A percentile compares a stretch with the other conserved stretches of the same genome.
Evolutionary conservation across 805 yeast genomes (phyloP).

Genomic region (Ogataea nitratoaversa): DNA sequence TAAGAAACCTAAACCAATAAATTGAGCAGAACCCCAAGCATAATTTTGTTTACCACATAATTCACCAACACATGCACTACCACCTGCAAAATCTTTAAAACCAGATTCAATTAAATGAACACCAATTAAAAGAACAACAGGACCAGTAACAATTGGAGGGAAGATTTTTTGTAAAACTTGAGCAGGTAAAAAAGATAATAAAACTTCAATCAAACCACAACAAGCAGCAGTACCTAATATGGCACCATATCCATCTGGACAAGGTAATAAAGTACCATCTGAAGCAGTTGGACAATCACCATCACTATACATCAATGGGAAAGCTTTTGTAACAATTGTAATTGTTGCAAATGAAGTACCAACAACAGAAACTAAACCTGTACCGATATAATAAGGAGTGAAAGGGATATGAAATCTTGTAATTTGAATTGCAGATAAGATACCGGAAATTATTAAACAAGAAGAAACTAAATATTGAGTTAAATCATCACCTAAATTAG

Average conservation of each 20-base stretch:
- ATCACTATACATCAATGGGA: constrained; percentile 73
- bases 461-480: constrained; percentile 69
- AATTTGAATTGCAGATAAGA: constrained; percentile 71
- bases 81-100: constrained; percentile 84
- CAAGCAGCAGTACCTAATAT: constrained; percentile 74
- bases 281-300: constrained; percentile 63
- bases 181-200: constrained; percentile 76
- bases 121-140: constrained; percentile 85
- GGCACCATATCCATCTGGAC: constrained; percentile 91
- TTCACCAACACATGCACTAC: constrained; percentile 51
- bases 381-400: constrained; percentile 77
- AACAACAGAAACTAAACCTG: constrained; percentile 85
- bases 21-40: constrained; percentile 82
- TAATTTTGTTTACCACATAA: constrained; percentile 45
- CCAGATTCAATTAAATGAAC: constrained; percentile 65
- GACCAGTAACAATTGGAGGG: constrained; percentile 92
- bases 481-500: constrained; percentile 47
- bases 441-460: constrained; percentile 64
- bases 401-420: constrained; percentile 72
- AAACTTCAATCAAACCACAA: constrained; percentile 72
- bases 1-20: constrained; percentile 81
- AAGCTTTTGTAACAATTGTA: constrained; percentile 67
- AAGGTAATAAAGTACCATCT: constrained; percentile 66
- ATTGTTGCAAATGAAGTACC: constrained; percentile 91
- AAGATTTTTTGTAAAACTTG: constrained; percentile 62